Conservation (phyloP, 768 basidiomycete species). For the Tephrocybe sp. region DNA sequence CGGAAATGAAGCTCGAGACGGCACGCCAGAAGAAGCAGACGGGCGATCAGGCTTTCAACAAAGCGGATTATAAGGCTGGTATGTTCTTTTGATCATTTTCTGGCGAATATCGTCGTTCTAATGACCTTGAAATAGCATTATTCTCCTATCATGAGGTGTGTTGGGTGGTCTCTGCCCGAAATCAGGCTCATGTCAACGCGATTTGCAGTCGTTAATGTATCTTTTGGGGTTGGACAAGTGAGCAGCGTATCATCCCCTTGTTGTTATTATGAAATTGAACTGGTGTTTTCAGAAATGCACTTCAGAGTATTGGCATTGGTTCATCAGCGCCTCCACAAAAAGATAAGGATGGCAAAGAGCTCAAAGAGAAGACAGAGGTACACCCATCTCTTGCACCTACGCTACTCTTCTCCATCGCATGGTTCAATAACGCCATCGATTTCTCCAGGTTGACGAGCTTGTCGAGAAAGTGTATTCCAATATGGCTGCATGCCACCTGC, state of each 20-base stretch:
- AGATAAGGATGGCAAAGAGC: conserved; percentile 31
- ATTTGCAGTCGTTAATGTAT: conserved; percentile 63
- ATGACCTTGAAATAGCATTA: conserved; percentile 47
- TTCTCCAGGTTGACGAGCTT: conserved; percentile 63
- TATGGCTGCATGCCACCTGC: conserved; percentile 83
- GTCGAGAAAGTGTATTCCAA: conserved; percentile 85
- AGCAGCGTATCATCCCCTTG: conserved; percentile 20
- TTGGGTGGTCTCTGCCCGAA: background rate
- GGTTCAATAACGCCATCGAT: conserved; percentile 2
- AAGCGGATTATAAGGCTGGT: conserved; percentile 63
- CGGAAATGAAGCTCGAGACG: conserved; percentile 50
- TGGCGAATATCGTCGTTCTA: background rate
- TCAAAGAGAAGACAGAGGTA: conserved; percentile 71
- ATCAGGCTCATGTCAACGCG: conserved; percentile 4
- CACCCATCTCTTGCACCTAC: conserved; percentile 9
- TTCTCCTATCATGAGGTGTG: conserved; percentile 66
- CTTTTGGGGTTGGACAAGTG: conserved; percentile 79
- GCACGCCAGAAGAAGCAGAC: conserved; percentile 69
- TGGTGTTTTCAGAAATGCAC: conserved; percentile 47
- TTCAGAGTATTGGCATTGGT: conserved; percentile 51
- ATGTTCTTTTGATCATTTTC: conserved; percentile 21
- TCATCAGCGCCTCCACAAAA: conserved; percentile 25
- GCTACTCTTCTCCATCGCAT: background rate
- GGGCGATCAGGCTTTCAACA: conserved; percentile 70
- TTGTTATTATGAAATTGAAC: background rate